Evolutionary conservation across 208 protist genomes (phyloP).

Genomic region (Leishmania turanica): DNA sequence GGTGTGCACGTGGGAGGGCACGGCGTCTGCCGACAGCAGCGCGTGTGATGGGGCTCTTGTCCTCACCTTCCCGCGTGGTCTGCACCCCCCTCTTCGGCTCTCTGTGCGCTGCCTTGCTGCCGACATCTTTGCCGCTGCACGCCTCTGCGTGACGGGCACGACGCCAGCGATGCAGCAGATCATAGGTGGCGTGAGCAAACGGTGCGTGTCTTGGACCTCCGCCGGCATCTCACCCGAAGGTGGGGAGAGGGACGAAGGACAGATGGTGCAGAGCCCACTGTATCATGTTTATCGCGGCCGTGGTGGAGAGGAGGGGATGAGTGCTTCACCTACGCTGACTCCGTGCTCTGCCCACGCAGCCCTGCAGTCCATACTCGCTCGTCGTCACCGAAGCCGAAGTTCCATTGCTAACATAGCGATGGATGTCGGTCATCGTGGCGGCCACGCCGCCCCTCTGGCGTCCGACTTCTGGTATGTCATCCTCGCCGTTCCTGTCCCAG

Average conservation of each 20-base stretch:
- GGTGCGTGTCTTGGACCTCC: background rate
- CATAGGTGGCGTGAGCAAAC: background rate
- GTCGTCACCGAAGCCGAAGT: background rate
- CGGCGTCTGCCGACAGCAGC: background rate
- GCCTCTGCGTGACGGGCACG: background rate
- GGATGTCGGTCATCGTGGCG: background rate
- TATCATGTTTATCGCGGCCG: background rate
- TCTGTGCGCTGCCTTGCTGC: constrained; percentile 24
- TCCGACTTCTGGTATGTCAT: constrained; percentile 5
- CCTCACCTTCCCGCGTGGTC: constrained; percentile 10
- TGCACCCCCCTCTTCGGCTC: constrained; percentile 16
- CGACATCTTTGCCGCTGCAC: constrained; percentile 18
- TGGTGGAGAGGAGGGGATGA: background rate
- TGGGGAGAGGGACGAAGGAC: background rate
- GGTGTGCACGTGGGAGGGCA: constrained; percentile 1
- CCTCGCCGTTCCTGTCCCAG: background rate
- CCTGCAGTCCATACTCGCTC: background rate
- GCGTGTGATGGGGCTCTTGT: background rate
- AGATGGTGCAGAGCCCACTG: background rate
- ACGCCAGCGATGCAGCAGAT: constrained; percentile 14
- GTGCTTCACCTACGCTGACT: background rate
- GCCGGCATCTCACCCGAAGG: background rate
- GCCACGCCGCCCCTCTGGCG: background rate
- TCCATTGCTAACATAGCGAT: too few relatives aligned
- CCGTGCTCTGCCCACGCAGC: background rate